Conservation (phyloP, 495 filamentous ascomycete genomes). For the Usnea hakonensis region DNA sequence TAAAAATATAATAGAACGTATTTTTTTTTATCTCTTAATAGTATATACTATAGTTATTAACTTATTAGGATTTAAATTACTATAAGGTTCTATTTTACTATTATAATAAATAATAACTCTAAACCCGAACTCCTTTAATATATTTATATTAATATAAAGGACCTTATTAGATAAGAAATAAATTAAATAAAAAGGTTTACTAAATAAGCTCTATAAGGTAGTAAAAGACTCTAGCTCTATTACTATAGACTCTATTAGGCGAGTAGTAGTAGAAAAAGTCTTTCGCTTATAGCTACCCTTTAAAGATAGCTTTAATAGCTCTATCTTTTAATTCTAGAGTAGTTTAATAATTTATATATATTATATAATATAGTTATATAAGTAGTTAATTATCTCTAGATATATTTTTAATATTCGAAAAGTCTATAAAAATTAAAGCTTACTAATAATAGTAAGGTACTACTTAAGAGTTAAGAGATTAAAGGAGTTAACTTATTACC, state of each 20-base stretch:
- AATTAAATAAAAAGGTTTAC: neutral
- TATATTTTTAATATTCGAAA: neutral
- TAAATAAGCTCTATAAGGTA: neutral
- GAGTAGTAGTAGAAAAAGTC: neutral
- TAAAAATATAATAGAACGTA: conserved; percentile 11
- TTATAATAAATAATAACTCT: conserved; percentile 11
- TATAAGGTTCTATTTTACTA: neutral
- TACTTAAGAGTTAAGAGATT: neutral
- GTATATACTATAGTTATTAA: conserved; percentile 14
- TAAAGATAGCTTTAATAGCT: neutral
- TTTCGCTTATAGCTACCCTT: neutral
- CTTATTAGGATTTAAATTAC: neutral
- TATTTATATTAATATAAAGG: conserved; percentile 11
- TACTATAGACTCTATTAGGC: neutral
- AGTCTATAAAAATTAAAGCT: neutral
- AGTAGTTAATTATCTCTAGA: neutral
- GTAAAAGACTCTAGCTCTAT: neutral
- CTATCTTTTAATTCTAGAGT: conserved; percentile 5
- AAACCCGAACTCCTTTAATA: conserved; percentile 12
- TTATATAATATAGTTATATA: conserved; percentile 2
- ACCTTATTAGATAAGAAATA: neutral
- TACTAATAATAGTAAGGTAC: neutral
- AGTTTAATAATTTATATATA: neutral
- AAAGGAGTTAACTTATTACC: no score
- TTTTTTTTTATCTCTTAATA: neutral